Percentiles rank a stretch among this genome's conserved stretches.
Conservation (phyloP, 2,329 filamentous ascomycete genomes). For the Paraconiothyrium brasiliense region DNA sequence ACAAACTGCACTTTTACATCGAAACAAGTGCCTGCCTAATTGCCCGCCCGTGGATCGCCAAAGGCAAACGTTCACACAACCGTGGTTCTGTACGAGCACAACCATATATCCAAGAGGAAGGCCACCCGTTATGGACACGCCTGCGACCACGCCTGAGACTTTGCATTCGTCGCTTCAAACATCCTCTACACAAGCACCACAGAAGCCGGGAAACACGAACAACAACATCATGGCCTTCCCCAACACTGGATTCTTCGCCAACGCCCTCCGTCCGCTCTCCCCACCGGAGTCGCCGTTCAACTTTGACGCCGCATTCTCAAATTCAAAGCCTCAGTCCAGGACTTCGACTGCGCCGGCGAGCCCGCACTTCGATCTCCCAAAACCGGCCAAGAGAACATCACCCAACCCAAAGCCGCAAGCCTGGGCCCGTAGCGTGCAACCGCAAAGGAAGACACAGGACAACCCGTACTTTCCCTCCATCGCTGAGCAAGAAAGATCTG, state of each 20-base stretch:
- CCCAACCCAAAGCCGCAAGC: background rate
- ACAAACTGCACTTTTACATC: background rate
- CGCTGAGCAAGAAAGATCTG: constrained; percentile 3
- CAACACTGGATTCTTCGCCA: background rate
- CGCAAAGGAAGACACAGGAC: background rate
- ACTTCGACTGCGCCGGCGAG: background rate
- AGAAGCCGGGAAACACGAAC: background rate
- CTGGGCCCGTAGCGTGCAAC: background rate
- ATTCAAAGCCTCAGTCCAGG: background rate
- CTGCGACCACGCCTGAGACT: constrained; percentile 6
- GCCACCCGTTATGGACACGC: constrained; percentile 8
- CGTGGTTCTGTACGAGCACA: background rate
- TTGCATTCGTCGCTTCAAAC: background rate
- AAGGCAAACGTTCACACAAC: background rate
- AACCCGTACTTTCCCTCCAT: constrained; percentile 11
- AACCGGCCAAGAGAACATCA: background rate
- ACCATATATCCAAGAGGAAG: background rate
- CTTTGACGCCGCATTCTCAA: constrained; percentile 6
- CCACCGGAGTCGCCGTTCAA: constrained; percentile 9
- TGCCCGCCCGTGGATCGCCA: background rate
- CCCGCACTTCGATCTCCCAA: constrained; percentile 6
- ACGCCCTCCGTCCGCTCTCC: background rate
- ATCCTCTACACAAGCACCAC: background rate
- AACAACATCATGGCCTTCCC: background rate
- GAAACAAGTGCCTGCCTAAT: background rate